Evolutionary conservation across 371 early-diverging fungal genomes (phyloP), one percentile per base, ranked within the genome.

Genomic region (Mucor piriformis): DNA sequence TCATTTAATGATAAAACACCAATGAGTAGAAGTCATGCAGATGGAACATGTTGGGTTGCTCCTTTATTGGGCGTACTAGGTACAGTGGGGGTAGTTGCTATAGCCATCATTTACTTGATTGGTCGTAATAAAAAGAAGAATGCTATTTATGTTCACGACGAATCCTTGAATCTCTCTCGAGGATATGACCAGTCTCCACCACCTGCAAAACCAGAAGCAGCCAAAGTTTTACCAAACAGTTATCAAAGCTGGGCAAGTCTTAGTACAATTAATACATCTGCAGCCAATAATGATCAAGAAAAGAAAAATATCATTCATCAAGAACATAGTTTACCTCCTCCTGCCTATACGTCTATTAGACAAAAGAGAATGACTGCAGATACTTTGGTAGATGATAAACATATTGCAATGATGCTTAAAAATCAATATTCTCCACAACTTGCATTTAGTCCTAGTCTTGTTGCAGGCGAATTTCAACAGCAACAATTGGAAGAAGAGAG

Each of bases 401-500:
- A 47, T 7, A 13, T 51, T 0, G 24, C 56, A 10, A 21, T 47
- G 15, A 44, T 56, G 57, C 46, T 66, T 4, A 67, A 59, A 32
- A 55, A 29, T 15, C 68, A 67, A 37, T 67, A 67, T 38, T 54
- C 68, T 47, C 68, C 68, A 37, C 68, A 67, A 56, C 56, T 67
- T 40, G 63, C 68, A 38, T 51, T 67, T 35, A 67, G 68, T 44
- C 68, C 68, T 18, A 67, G 68, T 24, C 47, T 63, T 37, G 51
- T 59, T 48, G 63, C 59, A 54, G 59, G 58, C 38, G 55, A 61
- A 24, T 57, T 67, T 43, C 55, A 44, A 25, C 58, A 58, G 10
- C 58, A 64, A 20, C 27, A 16, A 23, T 15, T 43, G n/a, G 47
- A 50, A 40, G 47, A 50, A 40, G 51, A 37, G 11, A 35, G 24